A percentile compares a stretch with the other conserved stretches of the same genome.
Evolutionary conservation across 73 alveolate genomes (phyloP).

Genomic region (Paramecium sexaurelia): DNA sequence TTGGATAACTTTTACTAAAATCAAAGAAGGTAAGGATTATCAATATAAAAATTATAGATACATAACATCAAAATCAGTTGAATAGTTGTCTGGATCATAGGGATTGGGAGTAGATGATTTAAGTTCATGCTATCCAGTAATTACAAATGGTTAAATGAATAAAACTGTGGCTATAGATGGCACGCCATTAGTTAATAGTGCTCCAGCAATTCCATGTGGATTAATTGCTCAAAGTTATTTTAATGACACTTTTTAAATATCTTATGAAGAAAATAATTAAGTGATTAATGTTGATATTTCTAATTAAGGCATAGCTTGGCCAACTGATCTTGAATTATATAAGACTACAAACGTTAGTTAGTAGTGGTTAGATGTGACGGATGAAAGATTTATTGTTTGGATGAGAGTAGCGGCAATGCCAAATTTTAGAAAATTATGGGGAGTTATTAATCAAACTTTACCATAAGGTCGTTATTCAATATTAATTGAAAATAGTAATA

Average conservation of each 20-base stretch:
- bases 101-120: conserved; percentile 10
- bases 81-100: conserved; percentile 77
- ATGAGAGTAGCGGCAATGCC: conserved; percentile 94
- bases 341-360: neutral
- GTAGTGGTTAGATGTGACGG: conserved; percentile 84
- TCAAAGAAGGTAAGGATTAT: conserved; percentile 74
- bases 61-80: conserved; percentile 75
- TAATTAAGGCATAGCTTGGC: conserved; percentile 83
- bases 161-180: conserved; percentile 22
- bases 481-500: neutral
- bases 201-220: conserved; percentile 88
- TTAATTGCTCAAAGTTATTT: conserved; percentile 82
- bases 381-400: conserved; percentile 92
- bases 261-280: neutral
- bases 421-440: conserved; percentile 91
- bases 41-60: conserved; percentile 1
- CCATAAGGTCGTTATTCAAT: conserved; percentile 66
- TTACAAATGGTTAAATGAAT: neutral
- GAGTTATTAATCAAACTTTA: conserved; percentile 71
- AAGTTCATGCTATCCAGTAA: conserved; percentile 70
- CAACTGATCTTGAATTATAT: conserved; percentile 76
- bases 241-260: conserved; percentile 72
- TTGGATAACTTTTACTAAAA: conserved; percentile 83
- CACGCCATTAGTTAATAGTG: neutral
- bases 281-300: neutral